Conservation (phyloP, 106 monocot genomes). For the Posidonia australis region DNA sequence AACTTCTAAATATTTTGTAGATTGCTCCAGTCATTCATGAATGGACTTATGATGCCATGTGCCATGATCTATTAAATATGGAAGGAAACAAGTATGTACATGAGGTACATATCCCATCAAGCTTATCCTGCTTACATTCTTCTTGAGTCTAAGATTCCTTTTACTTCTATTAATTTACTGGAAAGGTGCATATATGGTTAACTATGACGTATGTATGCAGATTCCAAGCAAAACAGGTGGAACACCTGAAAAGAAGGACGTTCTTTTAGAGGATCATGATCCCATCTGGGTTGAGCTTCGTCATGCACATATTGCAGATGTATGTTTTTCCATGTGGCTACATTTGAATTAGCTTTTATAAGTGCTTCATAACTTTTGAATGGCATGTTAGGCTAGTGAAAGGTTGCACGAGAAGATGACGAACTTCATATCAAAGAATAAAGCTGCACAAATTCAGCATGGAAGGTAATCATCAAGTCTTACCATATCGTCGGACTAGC, state of each 20-base stretch:
- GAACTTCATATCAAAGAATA: constrained; percentile 83
- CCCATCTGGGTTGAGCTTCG: constrained; percentile 96
- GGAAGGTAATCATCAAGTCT: constrained; percentile 32
- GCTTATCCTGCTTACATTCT: not conserved
- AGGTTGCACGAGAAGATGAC: constrained; percentile 97
- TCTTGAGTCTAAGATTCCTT: not conserved
- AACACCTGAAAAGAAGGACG: constrained; percentile 85
- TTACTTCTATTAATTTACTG: not conserved
- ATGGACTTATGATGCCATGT: constrained; percentile 99
- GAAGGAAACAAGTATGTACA: constrained; percentile 96
- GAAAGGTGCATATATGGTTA: not conserved
- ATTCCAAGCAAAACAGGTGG: constrained; percentile 62
- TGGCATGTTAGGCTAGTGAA: constrained; percentile 71
- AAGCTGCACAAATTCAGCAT: constrained; percentile 90
- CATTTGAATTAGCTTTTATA: not conserved
- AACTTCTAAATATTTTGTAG: constrained; percentile 18
- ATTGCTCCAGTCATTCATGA: constrained; percentile 97
- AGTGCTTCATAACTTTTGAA: not conserved
- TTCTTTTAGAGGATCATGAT: constrained; percentile 98
- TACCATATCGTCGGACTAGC: too few relatives aligned
- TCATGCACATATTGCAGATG: constrained; percentile 96
- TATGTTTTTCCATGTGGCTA: constrained; percentile 17
- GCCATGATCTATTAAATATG: constrained; percentile 89
- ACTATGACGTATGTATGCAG: constrained; percentile 14
- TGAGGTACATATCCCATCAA: constrained; percentile 33